Conservation (phyloP, 2,329 filamentous ascomycete genomes). For the Alternaria dauci region DNA sequence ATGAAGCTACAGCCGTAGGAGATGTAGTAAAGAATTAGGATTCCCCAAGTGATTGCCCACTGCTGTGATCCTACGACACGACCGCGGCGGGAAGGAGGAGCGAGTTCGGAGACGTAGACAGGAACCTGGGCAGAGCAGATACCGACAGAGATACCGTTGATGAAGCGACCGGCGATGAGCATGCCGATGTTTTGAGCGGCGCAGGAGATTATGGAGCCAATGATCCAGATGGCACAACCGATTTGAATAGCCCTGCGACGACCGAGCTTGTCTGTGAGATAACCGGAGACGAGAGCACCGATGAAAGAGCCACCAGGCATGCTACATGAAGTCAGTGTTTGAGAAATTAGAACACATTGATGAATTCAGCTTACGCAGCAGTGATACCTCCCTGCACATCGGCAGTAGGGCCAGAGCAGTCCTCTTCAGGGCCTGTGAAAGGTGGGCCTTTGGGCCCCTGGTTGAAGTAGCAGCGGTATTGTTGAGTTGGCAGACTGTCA, state of each 20-base stretch:
- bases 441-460: conserved; percentile 55
- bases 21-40: conserved; percentile 49
- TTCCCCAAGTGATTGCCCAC: conserved; percentile 75
- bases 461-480: conserved; percentile 77
- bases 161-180: conserved; percentile 74
- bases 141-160: conserved; percentile 77
- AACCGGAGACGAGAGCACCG: conserved; percentile 68
- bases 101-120: conserved; percentile 73
- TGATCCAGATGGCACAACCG: conserved; percentile 62
- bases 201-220: conserved; percentile 69
- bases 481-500: conserved; percentile 66
- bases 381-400: conserved; percentile 70
- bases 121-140: conserved; percentile 75
- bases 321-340: not conserved
- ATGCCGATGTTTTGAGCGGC: conserved; percentile 72
- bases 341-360: not conserved
- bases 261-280: conserved; percentile 65
- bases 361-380: conserved; percentile 1
- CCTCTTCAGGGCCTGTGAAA: conserved; percentile 48
- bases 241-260: conserved; percentile 63
- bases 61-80: conserved; percentile 76
- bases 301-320: conserved; percentile 77
- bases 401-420: conserved; percentile 61
- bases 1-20: conserved; percentile 49
- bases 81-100: conserved; percentile 66